Evolutionary conservation across 352 stramenopile species (phyloP).

Genomic region (Globisporangium spiculum): DNA sequence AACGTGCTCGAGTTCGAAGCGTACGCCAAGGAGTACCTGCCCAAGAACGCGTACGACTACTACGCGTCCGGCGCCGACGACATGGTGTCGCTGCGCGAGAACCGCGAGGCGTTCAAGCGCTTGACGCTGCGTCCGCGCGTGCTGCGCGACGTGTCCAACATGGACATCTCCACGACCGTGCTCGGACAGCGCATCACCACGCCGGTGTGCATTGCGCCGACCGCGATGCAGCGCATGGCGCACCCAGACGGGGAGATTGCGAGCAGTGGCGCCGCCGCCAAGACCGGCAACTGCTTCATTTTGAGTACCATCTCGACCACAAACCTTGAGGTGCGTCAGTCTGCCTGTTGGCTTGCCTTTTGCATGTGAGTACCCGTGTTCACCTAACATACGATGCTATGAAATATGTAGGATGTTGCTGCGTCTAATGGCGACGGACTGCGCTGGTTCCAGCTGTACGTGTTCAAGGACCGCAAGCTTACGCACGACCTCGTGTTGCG

Average conservation of each 20-base stretch:
- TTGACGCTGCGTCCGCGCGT: conserved; percentile 94
- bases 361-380: not conserved
- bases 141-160: conserved; percentile 91
- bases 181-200: conserved; percentile 89
- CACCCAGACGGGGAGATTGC: conserved; percentile 93
- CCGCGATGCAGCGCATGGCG: conserved; percentile 94
- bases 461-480: conserved; percentile 93
- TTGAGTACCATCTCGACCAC: conserved; percentile 93
- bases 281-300: conserved; percentile 89
- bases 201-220: conserved; percentile 91
- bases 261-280: conserved; percentile 74
- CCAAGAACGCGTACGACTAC: conserved; percentile 92
- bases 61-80: conserved; percentile 93
- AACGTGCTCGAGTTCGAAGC: conserved; percentile 91
- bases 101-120: conserved; percentile 89
- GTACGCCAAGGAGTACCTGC: conserved; percentile 85
- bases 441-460: conserved; percentile 96
- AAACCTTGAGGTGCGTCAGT: conserved; percentile 66
- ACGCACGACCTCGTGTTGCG: conserved; percentile 89
- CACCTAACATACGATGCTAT: not conserved
- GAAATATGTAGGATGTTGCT: conserved; percentile 37
- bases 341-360: not conserved
- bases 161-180: conserved; percentile 90
- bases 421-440: conserved; percentile 70
- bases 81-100: conserved; percentile 80